These are phyloP conservation scores for Verticillium nonalfalfae DNA, from an alignment of 2,329 filamentous ascomycete species.

Conservation along the genomic window DNA sequence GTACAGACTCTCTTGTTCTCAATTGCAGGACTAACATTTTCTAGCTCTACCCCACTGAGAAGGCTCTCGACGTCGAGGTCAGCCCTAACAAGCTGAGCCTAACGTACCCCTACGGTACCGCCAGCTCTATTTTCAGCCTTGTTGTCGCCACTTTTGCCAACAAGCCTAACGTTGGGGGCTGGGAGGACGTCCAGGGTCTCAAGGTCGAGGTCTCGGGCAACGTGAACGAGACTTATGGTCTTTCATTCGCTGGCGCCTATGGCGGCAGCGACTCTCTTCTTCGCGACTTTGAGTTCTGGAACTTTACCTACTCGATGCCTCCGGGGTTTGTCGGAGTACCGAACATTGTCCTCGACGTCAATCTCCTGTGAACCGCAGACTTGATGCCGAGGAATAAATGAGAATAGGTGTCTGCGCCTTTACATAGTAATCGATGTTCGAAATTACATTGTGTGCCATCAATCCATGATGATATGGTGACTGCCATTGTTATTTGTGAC, in stretches of 20 bases:
- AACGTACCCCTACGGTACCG: constrained; percentile 46
- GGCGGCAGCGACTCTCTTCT: constrained; percentile 23
- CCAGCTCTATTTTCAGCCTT: constrained; percentile 41
- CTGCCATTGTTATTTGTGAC: too few relatives aligned
- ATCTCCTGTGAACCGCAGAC: neutral
- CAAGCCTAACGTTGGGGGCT: constrained; percentile 34
- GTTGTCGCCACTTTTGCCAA: constrained; percentile 39
- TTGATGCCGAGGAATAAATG: neutral
- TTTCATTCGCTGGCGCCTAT: constrained; percentile 34
- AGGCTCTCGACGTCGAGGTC: constrained; percentile 31
- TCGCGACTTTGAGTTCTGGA: constrained; percentile 38
- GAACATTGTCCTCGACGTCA: constrained; percentile 5
- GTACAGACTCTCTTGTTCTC: neutral
- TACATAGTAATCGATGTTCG: neutral
- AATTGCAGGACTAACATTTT: constrained; percentile 11
- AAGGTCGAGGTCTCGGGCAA: constrained; percentile 37
- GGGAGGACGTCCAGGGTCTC: constrained; percentile 42
- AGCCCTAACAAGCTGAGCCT: constrained; percentile 36
- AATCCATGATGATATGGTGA: too few relatives aligned
- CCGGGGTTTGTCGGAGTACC: constrained; percentile 17
- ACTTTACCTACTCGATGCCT: constrained; percentile 35
- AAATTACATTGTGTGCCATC: neutral
- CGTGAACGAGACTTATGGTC: constrained; percentile 27
- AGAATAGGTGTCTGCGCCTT: too few relatives aligned
- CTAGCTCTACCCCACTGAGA: constrained; percentile 31